A percentile compares a stretch with the other conserved stretches of the same genome.
Conservation (phyloP, 1,139 yeast genomes). For the Candida tetrigidarum region DNA sequence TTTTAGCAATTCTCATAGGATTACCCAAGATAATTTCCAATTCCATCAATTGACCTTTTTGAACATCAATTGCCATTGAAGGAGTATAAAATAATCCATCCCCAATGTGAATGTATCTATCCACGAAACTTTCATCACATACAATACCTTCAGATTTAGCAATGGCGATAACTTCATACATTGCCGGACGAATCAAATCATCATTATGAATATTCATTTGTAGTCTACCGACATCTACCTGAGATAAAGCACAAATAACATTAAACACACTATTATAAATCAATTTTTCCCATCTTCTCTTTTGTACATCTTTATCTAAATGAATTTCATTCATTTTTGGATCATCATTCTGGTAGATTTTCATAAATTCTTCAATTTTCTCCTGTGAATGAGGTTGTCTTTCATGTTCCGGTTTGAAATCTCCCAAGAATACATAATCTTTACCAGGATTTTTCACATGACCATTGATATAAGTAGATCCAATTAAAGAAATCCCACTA, state of each 20-base stretch:
- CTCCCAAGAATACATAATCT: constrained; percentile 61
- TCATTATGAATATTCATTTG: constrained; percentile 59
- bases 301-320: constrained; percentile 52
- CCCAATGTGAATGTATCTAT: constrained; percentile 57
- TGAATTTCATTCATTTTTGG: constrained; percentile 41
- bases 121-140: constrained; percentile 45
- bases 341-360: constrained; percentile 49
- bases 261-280: constrained; percentile 72
- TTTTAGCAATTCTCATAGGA: constrained; percentile 63
- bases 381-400: constrained; percentile 23
- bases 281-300: constrained; percentile 72
- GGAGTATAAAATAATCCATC: constrained; percentile 71
- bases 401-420: constrained; percentile 35
- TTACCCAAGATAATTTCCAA: constrained; percentile 74
- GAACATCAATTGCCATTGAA: constrained; percentile 73
- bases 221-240: constrained; percentile 59
- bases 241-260: constrained; percentile 58
- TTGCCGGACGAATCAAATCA: constrained; percentile 58
- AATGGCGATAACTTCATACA: constrained; percentile 63
- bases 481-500: constrained; percentile 72
- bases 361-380: constrained; percentile 47
- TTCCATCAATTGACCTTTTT: constrained; percentile 73
- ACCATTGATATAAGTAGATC: constrained; percentile 62
- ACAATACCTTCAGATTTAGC: constrained; percentile 68
- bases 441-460: constrained; percentile 53